Evolutionary conservation across 1,139 yeast genomes (phyloP), one percentile per base, ranked within the genome.

Genomic region (Blastobotrys malaysiensis): DNA sequence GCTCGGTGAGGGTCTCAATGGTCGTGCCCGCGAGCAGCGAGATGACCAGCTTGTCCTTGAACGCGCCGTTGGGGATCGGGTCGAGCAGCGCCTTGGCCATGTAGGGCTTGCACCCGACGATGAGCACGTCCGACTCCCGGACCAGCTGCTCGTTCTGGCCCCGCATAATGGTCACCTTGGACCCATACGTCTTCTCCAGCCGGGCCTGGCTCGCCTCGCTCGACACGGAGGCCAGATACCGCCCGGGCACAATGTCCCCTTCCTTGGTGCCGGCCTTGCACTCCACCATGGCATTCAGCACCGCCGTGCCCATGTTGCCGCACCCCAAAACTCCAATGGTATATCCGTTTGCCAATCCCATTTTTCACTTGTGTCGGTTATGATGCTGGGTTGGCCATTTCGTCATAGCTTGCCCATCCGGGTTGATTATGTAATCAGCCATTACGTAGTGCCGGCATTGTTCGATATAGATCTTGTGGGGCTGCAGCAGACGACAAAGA

Each of bases 291-390:
- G 98, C 96, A 14, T 89, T 79, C 45, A 88, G 79, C 49, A 93
- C 89, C n/a, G 99, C 97, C 31, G 95, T 86, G 56, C 99, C 98
- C 93, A 93, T 88, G 55, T 88, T 91, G 55, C 99, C 99, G 64
- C 96, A 83, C 47, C 97, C 99, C 55, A 93, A 77, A 24, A 93
- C 84, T 16, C 95, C 80, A 54, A 93, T 74, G 3, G 93, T 86
- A 69, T 80, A 83, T 56, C 78, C 77, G 57, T 73, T 64, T 52
- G 61, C 56, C 22, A 67, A 22, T 24, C 36, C 46, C 45, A 43
- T 39, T 43, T 51, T 43, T 9, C 46, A 45, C 45, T 44, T 24
- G 19, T 9, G 22, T n/a, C 49, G 49, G 24, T 19, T n/a, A 36
- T 14, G 20, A 18, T 20, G 16, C 45, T 4, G 20, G 45, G 14